A percentile compares a stretch with the other conserved stretches of the same genome.
These are phyloP conservation scores for Saccharomycopsis babjevae DNA, from an alignment of 805 yeast genomes.

Conservation along the genomic window DNA sequence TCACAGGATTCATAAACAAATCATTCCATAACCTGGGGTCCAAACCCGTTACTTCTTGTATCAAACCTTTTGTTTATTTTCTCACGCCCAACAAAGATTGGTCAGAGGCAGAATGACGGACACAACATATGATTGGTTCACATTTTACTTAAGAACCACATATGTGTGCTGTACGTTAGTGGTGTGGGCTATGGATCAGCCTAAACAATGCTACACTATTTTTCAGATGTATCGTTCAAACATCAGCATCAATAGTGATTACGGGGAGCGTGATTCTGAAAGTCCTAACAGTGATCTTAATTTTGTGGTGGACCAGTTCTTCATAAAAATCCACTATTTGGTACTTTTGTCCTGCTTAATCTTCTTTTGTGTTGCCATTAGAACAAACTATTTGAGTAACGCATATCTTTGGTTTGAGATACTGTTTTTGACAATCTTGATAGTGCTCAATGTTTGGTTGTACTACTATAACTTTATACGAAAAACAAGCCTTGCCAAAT, in stretches of 20 bases:
- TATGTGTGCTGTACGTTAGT: constrained; percentile 13
- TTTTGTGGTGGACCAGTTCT: constrained; percentile 10
- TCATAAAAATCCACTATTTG: constrained; percentile 12
- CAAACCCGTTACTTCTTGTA: no score
- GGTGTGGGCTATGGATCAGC: constrained; percentile 18
- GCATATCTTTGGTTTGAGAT: constrained; percentile 12
- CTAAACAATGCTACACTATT: constrained; percentile 14
- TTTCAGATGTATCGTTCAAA: not conserved
- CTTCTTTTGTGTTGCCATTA: constrained; percentile 10
- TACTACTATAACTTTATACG: constrained; percentile 12
- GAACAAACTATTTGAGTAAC: constrained; percentile 14
- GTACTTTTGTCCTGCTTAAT: constrained; percentile 4
- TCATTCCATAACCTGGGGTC: no score
- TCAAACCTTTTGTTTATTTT: no score
- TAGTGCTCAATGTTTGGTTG: not conserved
- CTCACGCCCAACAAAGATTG: no score
- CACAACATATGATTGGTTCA: constrained; percentile 17
- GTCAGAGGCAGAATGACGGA: not conserved
- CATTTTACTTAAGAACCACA: constrained; percentile 17
- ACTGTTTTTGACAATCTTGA: constrained; percentile 3
- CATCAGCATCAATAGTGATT: not conserved
- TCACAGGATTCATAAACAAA: no score
- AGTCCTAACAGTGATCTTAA: not conserved
- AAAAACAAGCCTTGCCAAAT: not conserved
- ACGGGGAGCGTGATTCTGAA: not conserved